phyloP scores from a whole-genome alignment of 306 rosid genomes.

The Medicago truncatula region MtrunA17r5.0-ANR NC_053043.1:35539501-35540000 shows the following conservation, averaged over 20 bases:
- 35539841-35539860: too few relatives aligned
- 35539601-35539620: too few relatives aligned
- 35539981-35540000: not conserved
- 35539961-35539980: not conserved
- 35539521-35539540: too few relatives aligned
- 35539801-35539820: slow-evolving; percentile 20
- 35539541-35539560: too few relatives aligned
- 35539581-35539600: too few relatives aligned
- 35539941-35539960: too few relatives aligned
- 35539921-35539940: too few relatives aligned
- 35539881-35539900: too few relatives aligned
- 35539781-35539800: slow-evolving; percentile 50
- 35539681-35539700: slow-evolving; percentile 50
- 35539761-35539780: slow-evolving; percentile 46
- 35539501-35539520: too few relatives aligned
- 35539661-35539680: slow-evolving; percentile 46
- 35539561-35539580: too few relatives aligned
- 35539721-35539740: slow-evolving; percentile 44
- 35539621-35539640: not conserved
- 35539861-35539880: too few relatives aligned
- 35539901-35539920: too few relatives aligned
- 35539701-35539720: slow-evolving; percentile 52
- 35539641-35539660: slow-evolving; percentile 40
- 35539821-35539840: slow-evolving; percentile 33
- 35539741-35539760: slow-evolving; percentile 37